Conservation (phyloP, 108 stramenopile species). For the Skeletonema tropicum region DNA sequence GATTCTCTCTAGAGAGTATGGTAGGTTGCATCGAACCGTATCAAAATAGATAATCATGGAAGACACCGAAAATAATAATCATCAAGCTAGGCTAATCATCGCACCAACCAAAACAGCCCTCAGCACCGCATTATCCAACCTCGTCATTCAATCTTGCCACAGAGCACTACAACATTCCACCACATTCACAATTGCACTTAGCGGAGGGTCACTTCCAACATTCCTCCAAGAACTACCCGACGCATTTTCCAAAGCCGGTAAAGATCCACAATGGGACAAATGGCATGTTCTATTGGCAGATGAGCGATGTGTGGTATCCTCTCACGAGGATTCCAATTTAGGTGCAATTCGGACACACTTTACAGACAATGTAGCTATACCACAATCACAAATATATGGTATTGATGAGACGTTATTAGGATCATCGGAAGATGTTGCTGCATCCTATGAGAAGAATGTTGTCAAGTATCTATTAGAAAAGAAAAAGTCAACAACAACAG, state of each 20-base stretch:
- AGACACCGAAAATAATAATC: not conserved
- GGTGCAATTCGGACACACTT: slow-evolving; percentile 55
- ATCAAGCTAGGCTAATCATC: slow-evolving; percentile 22
- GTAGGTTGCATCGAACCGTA: no score
- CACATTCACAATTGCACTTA: slow-evolving; percentile 84
- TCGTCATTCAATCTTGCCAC: slow-evolving; percentile 35
- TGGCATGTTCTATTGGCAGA: slow-evolving; percentile 94
- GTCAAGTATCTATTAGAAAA: slow-evolving; percentile 31
- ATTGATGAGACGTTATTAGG: slow-evolving; percentile 59
- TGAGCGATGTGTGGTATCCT: slow-evolving; percentile 89
- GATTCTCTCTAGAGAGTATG: no score
- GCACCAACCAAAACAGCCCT: slow-evolving; percentile 23
- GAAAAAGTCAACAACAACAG: no score
- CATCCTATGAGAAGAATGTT: slow-evolving; percentile 60
- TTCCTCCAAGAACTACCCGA: slow-evolving; percentile 55
- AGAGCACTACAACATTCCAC: slow-evolving; percentile 26
- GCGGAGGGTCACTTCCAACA: slow-evolving; percentile 91
- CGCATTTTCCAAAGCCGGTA: slow-evolving; percentile 39
- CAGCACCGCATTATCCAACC: slow-evolving; percentile 22
- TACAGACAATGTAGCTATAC: slow-evolving; percentile 55
- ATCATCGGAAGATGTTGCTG: slow-evolving; percentile 54
- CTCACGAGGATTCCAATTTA: slow-evolving; percentile 86
- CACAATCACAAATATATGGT: slow-evolving; percentile 70
- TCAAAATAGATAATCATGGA: not conserved
- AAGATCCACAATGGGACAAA: slow-evolving; percentile 64